A percentile compares a stretch with the other conserved stretches of the same genome.
phyloP scores from a whole-genome alignment of 2,329 filamentous ascomycete genomes.

The Pseudogymnoascus sp. region DNA sequence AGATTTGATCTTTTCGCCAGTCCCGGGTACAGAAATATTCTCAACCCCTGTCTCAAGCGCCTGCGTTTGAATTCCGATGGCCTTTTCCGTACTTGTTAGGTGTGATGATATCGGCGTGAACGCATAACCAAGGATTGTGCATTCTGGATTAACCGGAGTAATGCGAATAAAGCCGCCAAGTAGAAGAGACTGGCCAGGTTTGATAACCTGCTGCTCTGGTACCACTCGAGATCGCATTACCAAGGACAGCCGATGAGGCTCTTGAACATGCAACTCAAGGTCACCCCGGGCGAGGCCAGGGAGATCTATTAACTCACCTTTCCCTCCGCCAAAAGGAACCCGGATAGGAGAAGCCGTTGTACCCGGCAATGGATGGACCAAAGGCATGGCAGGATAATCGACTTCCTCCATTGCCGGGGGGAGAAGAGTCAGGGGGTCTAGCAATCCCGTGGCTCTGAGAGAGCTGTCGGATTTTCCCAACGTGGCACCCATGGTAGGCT shows the following conservation, averaged over 20 bases:
- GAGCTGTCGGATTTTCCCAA: not conserved
- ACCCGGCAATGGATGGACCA: slow-evolving; percentile 79
- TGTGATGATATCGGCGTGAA: slow-evolving; percentile 77
- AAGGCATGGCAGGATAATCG: slow-evolving; percentile 74
- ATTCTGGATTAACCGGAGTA: slow-evolving; percentile 60
- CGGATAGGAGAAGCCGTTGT: slow-evolving; percentile 94
- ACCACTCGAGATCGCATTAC: slow-evolving; percentile 72
- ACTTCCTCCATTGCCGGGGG: slow-evolving; percentile 68
- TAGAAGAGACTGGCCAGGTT: slow-evolving; percentile 70
- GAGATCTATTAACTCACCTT: slow-evolving; percentile 87
- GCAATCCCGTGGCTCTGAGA: not conserved
- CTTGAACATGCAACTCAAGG: slow-evolving; percentile 62
- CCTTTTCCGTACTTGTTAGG: slow-evolving; percentile 72
- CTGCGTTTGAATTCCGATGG: slow-evolving; percentile 63
- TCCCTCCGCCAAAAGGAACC: slow-evolving; percentile 77
- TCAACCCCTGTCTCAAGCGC: slow-evolving; percentile 50
- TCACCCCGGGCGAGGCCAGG: slow-evolving; percentile 73
- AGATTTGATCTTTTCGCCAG: slow-evolving; percentile 50
- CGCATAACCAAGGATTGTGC: slow-evolving; percentile 70
- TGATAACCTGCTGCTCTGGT: slow-evolving; percentile 66
- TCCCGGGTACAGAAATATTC: slow-evolving; percentile 55
- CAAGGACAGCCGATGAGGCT: slow-evolving; percentile 57
- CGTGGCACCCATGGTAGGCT: not conserved
- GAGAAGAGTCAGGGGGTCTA: slow-evolving; percentile 46
- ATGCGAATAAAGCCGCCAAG: slow-evolving; percentile 83